Base-by-base conservation (phyloP, 2,329 filamentous ascomycete genomes). In the Fusarium sp. region DNA sequence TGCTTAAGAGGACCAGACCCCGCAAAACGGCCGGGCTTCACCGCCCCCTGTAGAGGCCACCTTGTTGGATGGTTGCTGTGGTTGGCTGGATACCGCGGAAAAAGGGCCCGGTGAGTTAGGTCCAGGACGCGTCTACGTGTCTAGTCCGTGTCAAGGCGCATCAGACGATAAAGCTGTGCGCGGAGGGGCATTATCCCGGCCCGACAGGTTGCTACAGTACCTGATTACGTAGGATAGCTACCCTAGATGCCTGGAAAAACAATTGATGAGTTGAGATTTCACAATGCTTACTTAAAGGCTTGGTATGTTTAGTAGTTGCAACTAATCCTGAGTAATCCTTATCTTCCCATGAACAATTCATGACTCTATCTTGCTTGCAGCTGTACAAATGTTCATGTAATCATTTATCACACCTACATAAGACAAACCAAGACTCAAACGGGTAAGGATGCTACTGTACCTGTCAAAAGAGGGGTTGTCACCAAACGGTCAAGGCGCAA, bases 1-100 rank as follows among this genome's bases (percentile, higher is more conserved):
- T 67, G 62, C 40, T 51, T 7, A 44, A 42, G 39, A 38, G 31
- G 21, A 39, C 21, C 19, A 51, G 45, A 57, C 65, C 66, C 66
- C 66, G 52, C 66, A 67, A 58, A 69, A 63, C 56, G 61, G 52
- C 66, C 66, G 65, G 56, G 57, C 62, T 66, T 70, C 43, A 67
- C 66, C 66, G 66, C 57, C 61, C 61, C 26, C 36, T 6, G 22
- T 44, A 22, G 11, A n/a, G 10, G 11, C 17, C 36, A 22, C 31
- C 31, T 40, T 39, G 54, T 19, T 65, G 47, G 36, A 24, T 33
- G 52, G 47, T 40, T 45, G 47, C 47, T 31, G 53, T 46, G 65
- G 63, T 44, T 44, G 36, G 49, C 31, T 63, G 42, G 22, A 26
- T 19, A 54, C 31, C 31, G 31, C 44, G 44, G 44, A 45, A 42